A percentile compares a stretch with the other conserved stretches of the same genome.
phyloP scores from a whole-genome alignment of 176 grass and related monocot genomes.

The Echinochloa phyllopogon region DNA sequence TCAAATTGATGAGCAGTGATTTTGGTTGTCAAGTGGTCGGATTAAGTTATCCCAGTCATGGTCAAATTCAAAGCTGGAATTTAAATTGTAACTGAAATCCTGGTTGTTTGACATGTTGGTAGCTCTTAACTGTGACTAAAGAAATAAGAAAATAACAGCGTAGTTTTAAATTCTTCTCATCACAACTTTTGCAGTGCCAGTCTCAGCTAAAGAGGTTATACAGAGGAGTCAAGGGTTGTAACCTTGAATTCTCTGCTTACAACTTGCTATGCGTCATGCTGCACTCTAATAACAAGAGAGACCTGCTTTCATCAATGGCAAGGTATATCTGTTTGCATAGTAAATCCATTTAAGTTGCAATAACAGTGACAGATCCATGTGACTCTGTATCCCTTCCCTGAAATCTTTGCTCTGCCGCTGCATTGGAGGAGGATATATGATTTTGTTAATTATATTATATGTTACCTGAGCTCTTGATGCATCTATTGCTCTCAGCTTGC shows the following conservation, averaged over 20 bases:
- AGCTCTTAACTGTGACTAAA: slow-evolving; percentile 10
- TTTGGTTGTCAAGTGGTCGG: neutral
- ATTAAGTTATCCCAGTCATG: neutral
- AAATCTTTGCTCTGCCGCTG: neutral
- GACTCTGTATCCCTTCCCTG: neutral
- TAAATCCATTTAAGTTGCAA: slow-evolving; percentile 22
- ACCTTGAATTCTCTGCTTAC: slow-evolving; percentile 89
- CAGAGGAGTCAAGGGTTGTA: slow-evolving; percentile 67
- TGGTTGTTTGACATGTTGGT: neutral
- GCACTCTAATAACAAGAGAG: slow-evolving; percentile 86
- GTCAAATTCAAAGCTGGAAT: neutral
- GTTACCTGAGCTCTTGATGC: slow-evolving; percentile 29
- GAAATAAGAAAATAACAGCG: slow-evolving; percentile 12
- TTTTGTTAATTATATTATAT: slow-evolving; percentile 28
- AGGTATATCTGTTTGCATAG: slow-evolving; percentile 57
- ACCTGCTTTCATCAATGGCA: slow-evolving; percentile 80
- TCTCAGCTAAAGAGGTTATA: slow-evolving; percentile 89
- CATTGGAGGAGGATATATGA: slow-evolving; percentile 8
- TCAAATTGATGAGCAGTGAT: neutral
- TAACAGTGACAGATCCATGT: neutral
- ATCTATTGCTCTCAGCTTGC: slow-evolving; percentile 63
- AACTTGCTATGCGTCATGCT: slow-evolving; percentile 76
- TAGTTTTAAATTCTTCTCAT: slow-evolving; percentile 31
- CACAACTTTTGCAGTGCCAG: slow-evolving; percentile 80
- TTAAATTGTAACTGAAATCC: neutral